phyloP scores from a whole-genome alignment of 2,329 filamentous ascomycete genomes.

The Trichoderma simmonsii region DNA sequence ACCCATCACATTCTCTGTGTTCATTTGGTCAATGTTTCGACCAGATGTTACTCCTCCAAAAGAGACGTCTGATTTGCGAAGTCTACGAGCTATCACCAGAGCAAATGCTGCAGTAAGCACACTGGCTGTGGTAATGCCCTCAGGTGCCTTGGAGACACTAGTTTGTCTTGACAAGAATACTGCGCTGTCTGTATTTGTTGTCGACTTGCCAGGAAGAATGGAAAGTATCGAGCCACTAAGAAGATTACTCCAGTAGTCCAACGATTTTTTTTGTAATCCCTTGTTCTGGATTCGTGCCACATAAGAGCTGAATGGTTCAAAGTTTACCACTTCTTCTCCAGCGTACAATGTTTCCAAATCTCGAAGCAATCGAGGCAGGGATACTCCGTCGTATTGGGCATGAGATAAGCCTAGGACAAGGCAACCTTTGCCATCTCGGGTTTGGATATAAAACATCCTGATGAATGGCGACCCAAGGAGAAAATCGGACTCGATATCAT shows the following conservation, averaged over 20 bases:
- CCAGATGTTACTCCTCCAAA: conserved; percentile 30
- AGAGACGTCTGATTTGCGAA: conserved; percentile 25
- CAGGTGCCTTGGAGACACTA: conserved; percentile 7
- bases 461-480: neutral
- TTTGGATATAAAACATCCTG: neutral
- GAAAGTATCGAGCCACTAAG: neutral
- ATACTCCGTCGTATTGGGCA: conserved; percentile 50
- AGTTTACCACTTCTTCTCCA: neutral
- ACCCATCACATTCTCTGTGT: conserved; percentile 27
- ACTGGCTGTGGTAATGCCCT: conserved; percentile 27
- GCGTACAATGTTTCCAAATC: neutral
- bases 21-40: conserved; percentile 24
- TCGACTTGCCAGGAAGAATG: neutral
- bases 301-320: neutral
- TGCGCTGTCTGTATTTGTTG: neutral
- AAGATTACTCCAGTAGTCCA: neutral
- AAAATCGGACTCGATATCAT: neutral
- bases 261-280: neutral
- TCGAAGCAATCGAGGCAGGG: conserved; percentile 41
- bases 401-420: conserved; percentile 37
- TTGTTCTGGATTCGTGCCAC: neutral
- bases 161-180: neutral
- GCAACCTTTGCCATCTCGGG: neutral
- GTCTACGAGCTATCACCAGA: conserved; percentile 25
- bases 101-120: conserved; percentile 31